Evolutionary conservation across 2,329 filamentous ascomycete genomes (phyloP).

Genomic region (Beauveria varroae): DNA sequence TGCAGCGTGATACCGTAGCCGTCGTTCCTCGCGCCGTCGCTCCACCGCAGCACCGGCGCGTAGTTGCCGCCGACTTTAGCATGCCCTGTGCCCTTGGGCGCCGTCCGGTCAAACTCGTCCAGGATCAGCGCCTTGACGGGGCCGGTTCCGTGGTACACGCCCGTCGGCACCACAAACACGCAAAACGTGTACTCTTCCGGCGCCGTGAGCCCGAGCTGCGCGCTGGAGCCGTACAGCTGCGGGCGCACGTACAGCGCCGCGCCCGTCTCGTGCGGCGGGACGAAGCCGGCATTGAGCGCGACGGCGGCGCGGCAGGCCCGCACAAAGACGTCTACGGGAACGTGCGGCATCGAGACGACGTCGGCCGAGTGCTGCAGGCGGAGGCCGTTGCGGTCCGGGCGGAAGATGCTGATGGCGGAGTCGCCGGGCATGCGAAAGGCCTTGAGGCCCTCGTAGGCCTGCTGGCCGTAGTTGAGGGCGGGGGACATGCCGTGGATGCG

Average conservation of each 20-base stretch:
- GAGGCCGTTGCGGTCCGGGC: constrained; percentile 73
- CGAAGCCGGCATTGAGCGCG: constrained; percentile 78
- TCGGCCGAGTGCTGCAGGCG: constrained; percentile 80
- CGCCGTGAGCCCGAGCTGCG: constrained; percentile 77
- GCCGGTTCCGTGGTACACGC: constrained; percentile 85
- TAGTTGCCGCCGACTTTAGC: constrained; percentile 98
- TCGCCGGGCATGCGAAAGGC: constrained; percentile 75
- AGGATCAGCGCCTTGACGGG: constrained; percentile 84
- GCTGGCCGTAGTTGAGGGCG: constrained; percentile 92
- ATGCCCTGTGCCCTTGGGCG: constrained; percentile 81
- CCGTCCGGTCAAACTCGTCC: constrained; percentile 87
- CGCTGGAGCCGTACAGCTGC: constrained; percentile 76
- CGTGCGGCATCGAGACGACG: constrained; percentile 74
- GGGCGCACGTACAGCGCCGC: constrained; percentile 91
- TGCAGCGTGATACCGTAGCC: constrained; percentile 95
- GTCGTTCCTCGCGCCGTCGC: constrained; percentile 67
- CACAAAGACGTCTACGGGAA: constrained; percentile 71
- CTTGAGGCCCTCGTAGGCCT: constrained; percentile 98
- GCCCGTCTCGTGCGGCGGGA: constrained; percentile 81
- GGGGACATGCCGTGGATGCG: constrained; percentile 93
- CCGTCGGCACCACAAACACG: constrained; percentile 85
- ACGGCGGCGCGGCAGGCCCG: constrained; percentile 74
- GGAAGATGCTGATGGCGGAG: constrained; percentile 72
- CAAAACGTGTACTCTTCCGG: constrained; percentile 89
- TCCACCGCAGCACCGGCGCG: constrained; percentile 82